Percentiles rank a stretch among this genome's conserved stretches.
phyloP scores from a whole-genome alignment of 495 filamentous ascomycete genomes.

The Hypoxylon lienhwacheense region DNA sequence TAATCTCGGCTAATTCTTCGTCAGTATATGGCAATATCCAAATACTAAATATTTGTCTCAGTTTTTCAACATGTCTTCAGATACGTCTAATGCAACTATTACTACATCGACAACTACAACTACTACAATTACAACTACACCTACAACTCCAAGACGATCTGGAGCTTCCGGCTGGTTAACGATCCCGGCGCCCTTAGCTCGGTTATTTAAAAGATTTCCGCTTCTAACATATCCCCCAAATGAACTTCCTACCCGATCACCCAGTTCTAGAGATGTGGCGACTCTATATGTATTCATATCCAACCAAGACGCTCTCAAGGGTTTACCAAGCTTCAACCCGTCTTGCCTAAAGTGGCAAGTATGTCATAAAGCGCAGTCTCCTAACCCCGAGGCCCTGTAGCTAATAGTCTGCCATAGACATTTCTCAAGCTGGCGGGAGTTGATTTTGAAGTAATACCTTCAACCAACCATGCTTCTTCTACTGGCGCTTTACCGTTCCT shows the following conservation, averaged over 20 bases:
- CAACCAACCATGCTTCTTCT: slow-evolving; percentile 92
- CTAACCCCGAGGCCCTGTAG: not conserved
- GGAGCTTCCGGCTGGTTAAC: slow-evolving; percentile 49
- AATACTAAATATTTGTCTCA: not conserved
- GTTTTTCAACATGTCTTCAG: slow-evolving; percentile 23
- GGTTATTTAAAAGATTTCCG: slow-evolving; percentile 82
- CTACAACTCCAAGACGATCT: slow-evolving; percentile 16
- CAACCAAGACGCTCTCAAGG: slow-evolving; percentile 60
- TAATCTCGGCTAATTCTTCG: not conserved
- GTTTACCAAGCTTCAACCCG: slow-evolving; percentile 84
- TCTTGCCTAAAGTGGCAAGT: slow-evolving; percentile 97
- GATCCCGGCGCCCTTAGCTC: slow-evolving; percentile 75
- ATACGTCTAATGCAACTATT: slow-evolving; percentile 7
- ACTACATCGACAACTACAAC: too few species aligned
- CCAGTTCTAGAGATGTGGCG: slow-evolving; percentile 52
- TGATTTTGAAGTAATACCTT: slow-evolving; percentile 67
- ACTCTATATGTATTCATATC: slow-evolving; percentile 79
- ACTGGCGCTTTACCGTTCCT: slow-evolving; percentile 87
- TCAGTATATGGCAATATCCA: not conserved
- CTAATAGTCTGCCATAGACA: slow-evolving; percentile 56
- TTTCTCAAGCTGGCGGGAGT: slow-evolving; percentile 79
- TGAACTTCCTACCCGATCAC: slow-evolving; percentile 69
- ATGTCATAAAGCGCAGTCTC: slow-evolving; percentile 36
- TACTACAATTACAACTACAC: too few species aligned
- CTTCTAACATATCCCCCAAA: slow-evolving; percentile 75